Evolutionary conservation across 192 early-diverging fungal species (phyloP), one percentile per base, ranked within the genome.

Genomic region (Coemansia sp.): DNA sequence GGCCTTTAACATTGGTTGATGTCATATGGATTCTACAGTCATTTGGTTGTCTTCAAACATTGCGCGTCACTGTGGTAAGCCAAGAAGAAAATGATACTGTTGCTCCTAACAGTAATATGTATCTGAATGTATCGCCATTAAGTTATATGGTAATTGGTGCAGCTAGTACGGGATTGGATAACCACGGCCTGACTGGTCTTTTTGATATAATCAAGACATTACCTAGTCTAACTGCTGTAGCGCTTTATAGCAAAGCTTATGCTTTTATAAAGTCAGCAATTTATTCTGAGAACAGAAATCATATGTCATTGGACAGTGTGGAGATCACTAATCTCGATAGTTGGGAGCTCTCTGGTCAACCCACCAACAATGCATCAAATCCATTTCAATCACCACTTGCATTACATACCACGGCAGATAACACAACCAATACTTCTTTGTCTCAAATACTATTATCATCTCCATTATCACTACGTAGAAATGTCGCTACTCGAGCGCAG

Each of bases 1-100:
- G 78, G 78, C 78, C 78, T 17, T 50, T 81, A 42, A 75, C 78
- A 3, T 19, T 75, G 21, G 24, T n/a, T 25, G 53, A 76, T 30
- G 5, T 81, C 9, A 25, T 30, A 0, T 81, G 78, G 78, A 23
- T 81, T 17, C 30, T 71, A 9, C 54, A 39, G 1, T 53, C 63
- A 6, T 80, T 80, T 54, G 23, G 2, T 0, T 14, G 21, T 1
- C 46, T 78, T 27, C 62, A 64, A 10, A 58, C 54, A 0, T 27
- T 75, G 58, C 39, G 69, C 1, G 72, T 80, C 6, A 75, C 77
- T 24, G 51, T 73, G 54, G 50, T 51, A 3, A 52, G 23, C 36
- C 51, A 60, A 2, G 11, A 23, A 54, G 55, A 70, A 5, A 46
- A 63, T 20, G 17, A 24, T 17, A 30, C 51, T 2, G 25, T 30